These are phyloP conservation scores for Coemansia sp. DNA, from an alignment of 192 early-diverging fungal genomes.

Conservation along the genomic window DNA sequence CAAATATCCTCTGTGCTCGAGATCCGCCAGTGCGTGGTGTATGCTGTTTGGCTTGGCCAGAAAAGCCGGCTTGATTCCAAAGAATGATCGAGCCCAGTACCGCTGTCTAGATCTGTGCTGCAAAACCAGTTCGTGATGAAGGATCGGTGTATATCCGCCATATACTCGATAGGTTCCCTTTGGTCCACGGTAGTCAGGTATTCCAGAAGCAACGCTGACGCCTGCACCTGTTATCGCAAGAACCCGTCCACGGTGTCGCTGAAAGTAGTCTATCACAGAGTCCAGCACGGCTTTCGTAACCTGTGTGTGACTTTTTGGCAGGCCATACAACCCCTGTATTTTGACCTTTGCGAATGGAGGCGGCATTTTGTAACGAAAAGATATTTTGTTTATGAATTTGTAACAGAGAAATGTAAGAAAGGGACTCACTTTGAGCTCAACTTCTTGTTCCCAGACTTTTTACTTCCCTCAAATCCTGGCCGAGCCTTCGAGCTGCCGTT, in stretches of 20 bases:
- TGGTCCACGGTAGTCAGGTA: constrained; percentile 85
- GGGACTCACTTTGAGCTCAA: background rate
- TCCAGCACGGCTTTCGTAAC: constrained; percentile 24
- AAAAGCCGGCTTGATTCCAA: constrained; percentile 74
- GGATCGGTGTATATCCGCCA: constrained; percentile 79
- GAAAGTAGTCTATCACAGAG: constrained; percentile 21
- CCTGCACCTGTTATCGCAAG: constrained; percentile 50
- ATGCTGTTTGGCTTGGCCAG: constrained; percentile 70
- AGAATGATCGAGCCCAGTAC: constrained; percentile 89
- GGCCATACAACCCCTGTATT: constrained; percentile 38
- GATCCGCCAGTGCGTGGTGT: constrained; percentile 59
- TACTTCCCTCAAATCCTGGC: constrained; percentile 47
- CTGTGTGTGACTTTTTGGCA: constrained; percentile 27
- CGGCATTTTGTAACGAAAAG: background rate
- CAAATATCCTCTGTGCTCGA: constrained; percentile 53
- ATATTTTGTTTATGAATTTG: background rate
- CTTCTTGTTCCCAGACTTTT: constrained; percentile 26
- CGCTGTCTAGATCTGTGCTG: constrained; percentile 66
- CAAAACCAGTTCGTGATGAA: constrained; percentile 68
- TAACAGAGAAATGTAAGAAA: background rate
- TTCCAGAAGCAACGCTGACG: constrained; percentile 64
- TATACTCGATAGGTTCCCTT: constrained; percentile 67
- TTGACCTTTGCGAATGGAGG: constrained; percentile 25
- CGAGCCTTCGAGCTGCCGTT: constrained; percentile 25
- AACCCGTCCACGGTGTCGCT: constrained; percentile 27